Percentiles rank a stretch among this genome's conserved stretches.
These are phyloP conservation scores for Solanum tacnaense DNA, from an alignment of 257 asterid genomes.

Conservation along the genomic window DNA sequence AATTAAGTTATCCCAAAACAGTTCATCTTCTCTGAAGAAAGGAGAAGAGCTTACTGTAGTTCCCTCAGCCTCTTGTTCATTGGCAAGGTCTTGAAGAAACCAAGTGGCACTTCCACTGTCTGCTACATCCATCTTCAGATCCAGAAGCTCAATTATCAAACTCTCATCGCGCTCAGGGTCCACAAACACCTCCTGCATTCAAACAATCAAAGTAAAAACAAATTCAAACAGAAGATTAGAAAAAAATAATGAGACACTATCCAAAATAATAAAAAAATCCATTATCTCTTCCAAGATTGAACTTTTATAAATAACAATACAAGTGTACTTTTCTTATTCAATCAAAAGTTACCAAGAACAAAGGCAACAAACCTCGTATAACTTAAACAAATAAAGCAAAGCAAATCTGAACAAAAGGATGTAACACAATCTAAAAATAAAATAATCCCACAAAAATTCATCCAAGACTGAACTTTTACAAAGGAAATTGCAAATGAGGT, in stretches of 20 bases:
- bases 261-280: neutral
- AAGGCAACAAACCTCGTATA: slow-evolving; percentile 31
- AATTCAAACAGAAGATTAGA: neutral
- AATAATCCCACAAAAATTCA: neutral
- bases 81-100: slow-evolving; percentile 93
- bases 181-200: slow-evolving; percentile 60
- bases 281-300: neutral
- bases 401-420: neutral
- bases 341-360: neutral
- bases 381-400: neutral
- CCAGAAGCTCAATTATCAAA: slow-evolving; percentile 78
- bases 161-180: slow-evolving; percentile 88
- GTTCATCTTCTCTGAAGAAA: neutral
- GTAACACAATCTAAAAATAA: neutral
- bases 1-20: neutral
- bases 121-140: slow-evolving; percentile 63
- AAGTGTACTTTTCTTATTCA: neutral
- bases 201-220: neutral
- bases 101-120: slow-evolving; percentile 84
- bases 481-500: neutral
- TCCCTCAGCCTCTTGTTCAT: slow-evolving; percentile 89
- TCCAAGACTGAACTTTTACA: neutral
- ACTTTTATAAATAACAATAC: neutral
- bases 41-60: slow-evolving; percentile 23
- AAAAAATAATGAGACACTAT: neutral